Evolutionary conservation across 1,284 basidiomycete genomes (phyloP), one percentile per base, ranked within the genome.

Genomic region (Cutaneotrichosporon cyanovorans): DNA sequence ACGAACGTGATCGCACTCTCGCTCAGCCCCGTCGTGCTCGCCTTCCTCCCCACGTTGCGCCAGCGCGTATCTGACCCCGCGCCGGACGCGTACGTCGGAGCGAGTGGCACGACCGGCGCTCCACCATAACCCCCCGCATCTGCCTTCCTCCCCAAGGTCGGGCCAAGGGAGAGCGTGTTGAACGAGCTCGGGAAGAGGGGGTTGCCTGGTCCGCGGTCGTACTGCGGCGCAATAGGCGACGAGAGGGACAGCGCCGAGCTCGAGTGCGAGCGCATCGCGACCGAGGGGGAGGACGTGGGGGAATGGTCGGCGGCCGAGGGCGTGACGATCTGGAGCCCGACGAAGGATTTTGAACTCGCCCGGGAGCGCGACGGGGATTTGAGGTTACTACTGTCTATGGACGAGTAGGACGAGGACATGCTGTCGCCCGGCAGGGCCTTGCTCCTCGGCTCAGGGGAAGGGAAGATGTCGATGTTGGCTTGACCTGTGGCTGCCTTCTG

Each of bases 1-100:
- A 55, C 66, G 50, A 70, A 70, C 16, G 68, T 70, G 35, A 70
- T 66, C 1, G 68, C 68, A 42, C 70, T 71, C 58, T 72, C 70
- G 38, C 68, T 70, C 45, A 71, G 36, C 2, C 66, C 70, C 25
- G 68, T 60, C 2, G 62, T 62, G 45, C 60, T 63, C 16, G 54
- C 40, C 41, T 62, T 66, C 40, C 69, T 58, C 25, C 37, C 28
- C 31, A 69, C 43, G 2, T 12, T 15, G n/a, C 19, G 19, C 12
- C 11, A 34, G 12, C 31, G 38, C 25, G 11, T 31, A 25, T 31
- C 11, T 14, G 25, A 18, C 15, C 33, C 50, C 21, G 42, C 60
- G 7, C 47, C 51, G 28, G 54, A 28, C 16, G 40, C 50, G 18
- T 56, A 33, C 5, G 15, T 21, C 19, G 32, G 14, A 5, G 37